Conservation (phyloP, 2,329 filamentous ascomycete genomes). For the Cytospora paraplurivora region DNA sequence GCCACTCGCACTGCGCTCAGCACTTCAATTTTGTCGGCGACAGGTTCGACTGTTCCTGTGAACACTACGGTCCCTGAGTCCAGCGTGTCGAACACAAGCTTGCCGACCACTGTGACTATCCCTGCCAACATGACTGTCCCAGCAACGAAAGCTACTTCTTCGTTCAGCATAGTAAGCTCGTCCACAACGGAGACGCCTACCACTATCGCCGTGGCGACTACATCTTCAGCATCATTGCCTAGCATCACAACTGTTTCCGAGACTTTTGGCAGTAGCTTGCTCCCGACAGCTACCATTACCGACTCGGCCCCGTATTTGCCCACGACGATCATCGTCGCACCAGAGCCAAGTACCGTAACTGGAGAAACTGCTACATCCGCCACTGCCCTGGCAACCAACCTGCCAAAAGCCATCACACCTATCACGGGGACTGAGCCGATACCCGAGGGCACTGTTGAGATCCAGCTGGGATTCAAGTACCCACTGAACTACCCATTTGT, state of each 20-base stretch:
- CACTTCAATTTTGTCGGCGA: slow-evolving; percentile 16
- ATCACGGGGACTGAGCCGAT: slow-evolving; percentile 53
- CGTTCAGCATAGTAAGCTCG: neutral
- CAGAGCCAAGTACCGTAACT: slow-evolving; percentile 43
- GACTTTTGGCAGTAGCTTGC: slow-evolving; percentile 26
- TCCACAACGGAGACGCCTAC: slow-evolving; percentile 35
- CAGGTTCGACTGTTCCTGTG: slow-evolving; percentile 15
- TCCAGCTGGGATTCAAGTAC: slow-evolving; percentile 84
- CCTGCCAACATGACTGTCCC: slow-evolving; percentile 17
- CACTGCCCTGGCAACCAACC: slow-evolving; percentile 60
- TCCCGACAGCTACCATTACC: slow-evolving; percentile 46
- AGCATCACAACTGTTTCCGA: slow-evolving; percentile 18
- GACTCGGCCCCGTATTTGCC: slow-evolving; percentile 51
- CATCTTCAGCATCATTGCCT: slow-evolving; percentile 1
- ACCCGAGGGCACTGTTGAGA: slow-evolving; percentile 67
- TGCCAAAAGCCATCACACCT: slow-evolving; percentile 78
- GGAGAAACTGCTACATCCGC: slow-evolving; percentile 44
- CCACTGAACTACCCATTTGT: slow-evolving; percentile 85
- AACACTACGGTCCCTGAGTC: slow-evolving; percentile 26
- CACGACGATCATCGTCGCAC: slow-evolving; percentile 62
- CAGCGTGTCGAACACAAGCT: slow-evolving; percentile 16
- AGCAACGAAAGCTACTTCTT: slow-evolving; percentile 3
- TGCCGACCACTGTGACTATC: slow-evolving; percentile 23
- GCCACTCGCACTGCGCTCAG: neutral
- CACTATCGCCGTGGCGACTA: slow-evolving; percentile 45